Evolutionary conservation across 1,284 basidiomycete genomes (phyloP).

Genomic region (Sphagnurus paluster): DNA sequence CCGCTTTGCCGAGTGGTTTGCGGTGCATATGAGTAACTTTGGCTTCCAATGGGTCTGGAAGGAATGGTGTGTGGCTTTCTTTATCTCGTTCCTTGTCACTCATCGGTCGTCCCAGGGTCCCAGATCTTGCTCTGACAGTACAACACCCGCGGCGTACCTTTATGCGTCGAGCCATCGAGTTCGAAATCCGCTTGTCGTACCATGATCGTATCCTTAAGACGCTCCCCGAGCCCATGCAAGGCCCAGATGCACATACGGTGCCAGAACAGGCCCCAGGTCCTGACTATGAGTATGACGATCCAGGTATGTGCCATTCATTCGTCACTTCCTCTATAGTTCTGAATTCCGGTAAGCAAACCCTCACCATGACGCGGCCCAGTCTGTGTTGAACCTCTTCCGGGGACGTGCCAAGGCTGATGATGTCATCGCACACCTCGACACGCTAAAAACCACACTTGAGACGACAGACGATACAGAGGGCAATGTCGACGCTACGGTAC

Average conservation of each 20-base stretch:
- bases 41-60: slow-evolving; percentile 99
- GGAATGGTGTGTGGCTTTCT: slow-evolving; percentile 75
- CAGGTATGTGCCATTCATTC: slow-evolving; percentile 42
- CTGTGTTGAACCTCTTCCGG: slow-evolving; percentile 81
- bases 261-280: slow-evolving; percentile 79
- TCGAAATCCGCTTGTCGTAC: slow-evolving; percentile 92
- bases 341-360: slow-evolving; percentile 57
- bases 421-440: slow-evolving; percentile 76
- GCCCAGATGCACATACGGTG: slow-evolving; percentile 65
- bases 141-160: slow-evolving; percentile 88
- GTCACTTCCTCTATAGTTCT: background rate
- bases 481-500: slow-evolving; percentile 67
- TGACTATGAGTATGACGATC: slow-evolving; percentile 81
- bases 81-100: slow-evolving; percentile 5
- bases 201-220: slow-evolving; percentile 92
- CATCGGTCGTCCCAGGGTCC: slow-evolving; percentile 59
- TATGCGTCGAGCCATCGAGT: slow-evolving; percentile 85
- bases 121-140: slow-evolving; percentile 70
- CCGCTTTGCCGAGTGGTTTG: slow-evolving; percentile 93
- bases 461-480: slow-evolving; percentile 49
- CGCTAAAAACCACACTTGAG: slow-evolving; percentile 65
- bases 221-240: slow-evolving; percentile 80
- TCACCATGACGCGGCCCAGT: slow-evolving; percentile 77
- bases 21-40: slow-evolving; percentile 96
- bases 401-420: slow-evolving; percentile 78